Percentiles rank a stretch among this genome's conserved stretches.
phyloP scores from a whole-genome alignment of 805 yeast genomes.

The Candida hungchunana region DNA sequence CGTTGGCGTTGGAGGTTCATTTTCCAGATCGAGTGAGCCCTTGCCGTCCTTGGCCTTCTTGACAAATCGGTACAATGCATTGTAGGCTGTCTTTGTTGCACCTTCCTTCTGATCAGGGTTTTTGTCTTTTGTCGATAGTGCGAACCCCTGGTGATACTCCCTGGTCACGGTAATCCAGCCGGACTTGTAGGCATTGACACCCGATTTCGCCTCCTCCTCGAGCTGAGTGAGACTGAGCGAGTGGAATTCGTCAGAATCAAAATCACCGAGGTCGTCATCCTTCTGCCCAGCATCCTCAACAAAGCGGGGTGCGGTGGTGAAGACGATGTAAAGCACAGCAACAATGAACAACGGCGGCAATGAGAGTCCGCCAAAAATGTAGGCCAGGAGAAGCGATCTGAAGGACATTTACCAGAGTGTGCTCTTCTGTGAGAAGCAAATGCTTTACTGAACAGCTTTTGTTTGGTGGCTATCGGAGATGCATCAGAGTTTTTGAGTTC shows the following conservation, averaged over 20 bases:
- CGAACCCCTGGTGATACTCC: conserved; percentile 59
- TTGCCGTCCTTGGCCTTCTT: conserved; percentile 25
- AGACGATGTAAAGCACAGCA: conserved; percentile 36
- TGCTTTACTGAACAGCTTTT: too few relatives aligned
- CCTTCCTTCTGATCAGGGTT: conserved; percentile 22
- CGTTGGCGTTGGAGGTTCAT: conserved; percentile 5
- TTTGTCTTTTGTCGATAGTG: conserved; percentile 34
- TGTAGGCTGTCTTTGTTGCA: conserved; percentile 47
- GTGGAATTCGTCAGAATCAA: conserved; percentile 27
- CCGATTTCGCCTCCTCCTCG: conserved; percentile 56
- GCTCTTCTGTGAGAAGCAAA: background rate
- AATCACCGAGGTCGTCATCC: conserved; percentile 24
- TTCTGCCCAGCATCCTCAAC: conserved; percentile 26
- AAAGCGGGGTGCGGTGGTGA: conserved; percentile 29
- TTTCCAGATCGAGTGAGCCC: conserved; percentile 7
- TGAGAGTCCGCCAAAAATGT: conserved; percentile 78
- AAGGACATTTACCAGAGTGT: conserved; percentile 13
- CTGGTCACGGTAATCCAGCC: conserved; percentile 88
- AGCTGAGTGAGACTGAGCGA: conserved; percentile 55
- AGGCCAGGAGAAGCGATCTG: conserved; percentile 34
- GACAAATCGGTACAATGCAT: conserved; percentile 56
- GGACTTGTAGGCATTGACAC: conserved; percentile 56
- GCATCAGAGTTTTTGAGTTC: too few relatives aligned
- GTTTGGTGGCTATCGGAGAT: too few relatives aligned
- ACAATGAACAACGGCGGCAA: conserved; percentile 58